Conservation (phyloP, 2,329 filamentous ascomycete genomes). For the Xylariaceae sp. region DNA sequence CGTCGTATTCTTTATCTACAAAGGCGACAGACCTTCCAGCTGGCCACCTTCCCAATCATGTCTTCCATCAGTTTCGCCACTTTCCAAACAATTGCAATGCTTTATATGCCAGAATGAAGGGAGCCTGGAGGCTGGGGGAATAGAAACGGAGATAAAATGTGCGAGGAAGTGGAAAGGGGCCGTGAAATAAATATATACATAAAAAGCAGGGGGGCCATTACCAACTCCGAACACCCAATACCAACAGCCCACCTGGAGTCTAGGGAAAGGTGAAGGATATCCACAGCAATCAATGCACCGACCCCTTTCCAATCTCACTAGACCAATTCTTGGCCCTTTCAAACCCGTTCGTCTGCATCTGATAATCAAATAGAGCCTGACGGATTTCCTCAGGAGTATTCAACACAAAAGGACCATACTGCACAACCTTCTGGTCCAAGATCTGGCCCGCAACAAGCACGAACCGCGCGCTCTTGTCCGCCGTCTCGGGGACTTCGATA, state of each 20-base stretch:
- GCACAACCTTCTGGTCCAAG: constrained; percentile 64
- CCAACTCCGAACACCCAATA: neutral
- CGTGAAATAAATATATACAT: no score
- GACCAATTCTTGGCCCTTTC: constrained; percentile 66
- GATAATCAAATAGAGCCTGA: constrained; percentile 64
- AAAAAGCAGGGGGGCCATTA: constrained; percentile 9
- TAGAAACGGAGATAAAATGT: neutral
- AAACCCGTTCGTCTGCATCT: constrained; percentile 63
- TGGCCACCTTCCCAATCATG: no score
- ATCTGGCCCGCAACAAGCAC: constrained; percentile 68
- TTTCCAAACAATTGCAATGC: no score
- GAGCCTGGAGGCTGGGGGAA: no score
- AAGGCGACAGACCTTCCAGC: no score
- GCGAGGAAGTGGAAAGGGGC: no score
- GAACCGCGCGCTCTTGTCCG: constrained; percentile 48
- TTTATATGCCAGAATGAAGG: no score
- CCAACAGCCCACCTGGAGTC: neutral
- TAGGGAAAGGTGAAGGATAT: neutral
- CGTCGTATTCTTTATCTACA: no score
- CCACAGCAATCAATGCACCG: constrained; percentile 25
- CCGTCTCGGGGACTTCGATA: constrained; percentile 63
- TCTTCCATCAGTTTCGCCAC: no score
- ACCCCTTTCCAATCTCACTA: constrained; percentile 49
- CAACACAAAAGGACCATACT: constrained; percentile 68
- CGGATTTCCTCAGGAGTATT: constrained; percentile 60